Percentiles rank a stretch among this genome's conserved stretches.
Evolutionary conservation across 2,329 filamentous ascomycete genomes (phyloP).

Genomic region (Ophiostoma sp.): DNA sequence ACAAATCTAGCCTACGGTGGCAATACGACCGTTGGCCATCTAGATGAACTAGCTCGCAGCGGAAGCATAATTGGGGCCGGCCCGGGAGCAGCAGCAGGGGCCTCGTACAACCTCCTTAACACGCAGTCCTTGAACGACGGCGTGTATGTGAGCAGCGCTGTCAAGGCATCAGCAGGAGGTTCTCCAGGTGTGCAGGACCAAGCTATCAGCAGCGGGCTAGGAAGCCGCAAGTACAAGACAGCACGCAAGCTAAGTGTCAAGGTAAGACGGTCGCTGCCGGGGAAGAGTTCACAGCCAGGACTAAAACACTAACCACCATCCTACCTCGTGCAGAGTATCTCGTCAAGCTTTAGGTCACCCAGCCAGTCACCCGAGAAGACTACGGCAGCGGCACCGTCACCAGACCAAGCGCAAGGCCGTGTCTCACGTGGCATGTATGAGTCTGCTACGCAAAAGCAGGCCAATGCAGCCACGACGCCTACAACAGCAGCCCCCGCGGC

Average conservation of each 20-base stretch:
- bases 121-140: not conserved
- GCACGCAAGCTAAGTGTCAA: constrained; percentile 37
- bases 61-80: not conserved
- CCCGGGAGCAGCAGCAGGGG: not conserved
- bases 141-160: not conserved
- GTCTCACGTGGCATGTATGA: too few species aligned
- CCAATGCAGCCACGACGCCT: not conserved
- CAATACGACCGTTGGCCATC: constrained; percentile 62
- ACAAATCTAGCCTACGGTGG: constrained; percentile 67
- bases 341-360: constrained; percentile 21
- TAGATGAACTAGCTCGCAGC: constrained; percentile 48
- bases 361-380: constrained; percentile 12
- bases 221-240: constrained; percentile 26
- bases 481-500: not conserved
- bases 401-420: too few species aligned
- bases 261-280: constrained; percentile 26
- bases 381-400: not conserved
- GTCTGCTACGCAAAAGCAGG: not conserved
- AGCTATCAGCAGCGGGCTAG: constrained; percentile 13
- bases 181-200: constrained; percentile 1
- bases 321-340: not conserved
- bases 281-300: too few species aligned
- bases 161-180: not conserved
- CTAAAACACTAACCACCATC: not conserved
- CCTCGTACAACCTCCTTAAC: not conserved